Evolutionary conservation across 495 filamentous ascomycete species (phyloP).

Genomic region (Penicillium coffeae): DNA sequence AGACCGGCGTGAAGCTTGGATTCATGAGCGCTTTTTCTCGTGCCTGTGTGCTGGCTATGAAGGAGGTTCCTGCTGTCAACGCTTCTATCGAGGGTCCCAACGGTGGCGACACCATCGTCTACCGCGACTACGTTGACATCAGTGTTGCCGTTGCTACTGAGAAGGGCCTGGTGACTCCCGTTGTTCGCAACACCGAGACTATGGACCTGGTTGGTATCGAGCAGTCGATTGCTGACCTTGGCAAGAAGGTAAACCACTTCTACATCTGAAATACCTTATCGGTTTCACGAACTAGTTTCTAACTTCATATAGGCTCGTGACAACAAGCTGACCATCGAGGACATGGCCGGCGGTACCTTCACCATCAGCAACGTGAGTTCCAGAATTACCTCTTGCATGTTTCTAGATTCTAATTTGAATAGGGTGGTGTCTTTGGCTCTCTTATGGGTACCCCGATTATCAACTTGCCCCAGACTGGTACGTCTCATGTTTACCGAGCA

Average conservation of each 20-base stretch:
- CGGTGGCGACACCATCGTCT: slow-evolving; percentile 95
- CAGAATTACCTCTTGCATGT: not conserved
- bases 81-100: slow-evolving; percentile 95
- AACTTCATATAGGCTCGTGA: slow-evolving; percentile 74
- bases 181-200: slow-evolving; percentile 87
- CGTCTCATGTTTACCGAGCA: slow-evolving; percentile 9
- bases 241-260: slow-evolving; percentile 92
- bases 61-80: slow-evolving; percentile 91
- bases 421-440: slow-evolving; percentile 71
- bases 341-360: slow-evolving; percentile 98
- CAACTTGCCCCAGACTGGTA: slow-evolving; percentile 86
- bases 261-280: no score
- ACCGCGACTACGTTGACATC: slow-evolving; percentile 96
- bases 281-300: no score
- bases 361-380: slow-evolving; percentile 86
- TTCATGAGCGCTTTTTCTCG: slow-evolving; percentile 98
- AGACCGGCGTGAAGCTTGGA: slow-evolving; percentile 93
- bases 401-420: not conserved
- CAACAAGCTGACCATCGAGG: slow-evolving; percentile 96
- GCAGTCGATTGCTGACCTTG: slow-evolving; percentile 85
- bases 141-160: slow-evolving; percentile 96
- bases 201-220: slow-evolving; percentile 89
- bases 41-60: slow-evolving; percentile 89
- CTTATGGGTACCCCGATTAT: slow-evolving; percentile 99
- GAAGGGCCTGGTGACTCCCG: slow-evolving; percentile 94